Conservation (phyloP, 306 rosid genomes). For the Rosa rugosa region DNA sequence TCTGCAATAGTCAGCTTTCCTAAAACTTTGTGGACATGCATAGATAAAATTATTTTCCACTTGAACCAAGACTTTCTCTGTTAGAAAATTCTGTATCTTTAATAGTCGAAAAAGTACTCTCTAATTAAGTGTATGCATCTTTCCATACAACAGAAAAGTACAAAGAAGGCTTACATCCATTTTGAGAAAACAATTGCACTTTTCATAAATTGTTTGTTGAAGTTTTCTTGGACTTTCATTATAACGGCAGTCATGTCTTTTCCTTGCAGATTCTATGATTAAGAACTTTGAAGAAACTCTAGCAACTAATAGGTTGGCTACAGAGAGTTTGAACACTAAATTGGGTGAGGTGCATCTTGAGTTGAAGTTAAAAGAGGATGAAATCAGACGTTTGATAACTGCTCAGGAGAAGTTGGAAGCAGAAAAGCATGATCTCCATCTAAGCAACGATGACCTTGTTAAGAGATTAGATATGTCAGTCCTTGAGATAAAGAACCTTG, state of each 20-base stretch:
- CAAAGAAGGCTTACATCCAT: neutral
- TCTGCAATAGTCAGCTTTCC: neutral
- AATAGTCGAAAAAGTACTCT: neutral
- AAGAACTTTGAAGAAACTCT: constrained; percentile 62
- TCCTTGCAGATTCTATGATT: constrained; percentile 58
- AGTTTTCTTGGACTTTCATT: constrained; percentile 6
- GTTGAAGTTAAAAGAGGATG: constrained; percentile 62
- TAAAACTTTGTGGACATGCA: neutral
- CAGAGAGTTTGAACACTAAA: constrained; percentile 62
- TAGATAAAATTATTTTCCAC: neutral
- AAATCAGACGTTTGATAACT: constrained; percentile 43
- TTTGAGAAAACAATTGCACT: constrained; percentile 18
- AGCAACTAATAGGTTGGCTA: constrained; percentile 46
- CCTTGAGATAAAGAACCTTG: constrained; percentile 59
- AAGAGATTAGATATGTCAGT: constrained; percentile 52
- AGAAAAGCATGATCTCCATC: constrained; percentile 58
- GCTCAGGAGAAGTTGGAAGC: constrained; percentile 47
- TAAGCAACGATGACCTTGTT: constrained; percentile 47
- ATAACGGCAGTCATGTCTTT: constrained; percentile 3
- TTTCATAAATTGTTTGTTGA: neutral
- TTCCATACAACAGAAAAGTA: neutral
- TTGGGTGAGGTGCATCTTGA: constrained; percentile 58
- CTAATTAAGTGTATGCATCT: neutral
- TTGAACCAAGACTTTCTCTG: neutral
- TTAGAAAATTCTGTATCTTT: neutral